A percentile compares a stretch with the other conserved stretches of the same genome.
These are phyloP conservation scores for Nicotiana tomentosiformis DNA, from an alignment of 257 asterid species.

Conservation along the genomic window DNA sequence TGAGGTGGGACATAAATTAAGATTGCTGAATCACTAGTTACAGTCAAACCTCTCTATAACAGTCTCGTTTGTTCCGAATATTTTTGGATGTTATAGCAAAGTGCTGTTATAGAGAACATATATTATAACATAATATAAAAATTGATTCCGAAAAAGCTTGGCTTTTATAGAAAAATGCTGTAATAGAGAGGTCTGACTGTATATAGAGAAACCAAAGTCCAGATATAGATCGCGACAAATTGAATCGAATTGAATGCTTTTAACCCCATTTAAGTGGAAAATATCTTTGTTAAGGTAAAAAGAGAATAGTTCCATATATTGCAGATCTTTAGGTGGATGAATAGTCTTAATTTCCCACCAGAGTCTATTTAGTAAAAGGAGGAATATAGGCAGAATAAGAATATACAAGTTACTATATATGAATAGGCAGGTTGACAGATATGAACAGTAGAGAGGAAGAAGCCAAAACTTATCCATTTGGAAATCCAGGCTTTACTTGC, in stretches of 20 bases:
- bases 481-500: slow-evolving; percentile 20
- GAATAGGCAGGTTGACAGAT: too few relatives aligned
- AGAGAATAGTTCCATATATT: neutral
- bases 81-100: too few relatives aligned
- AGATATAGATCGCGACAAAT: neutral
- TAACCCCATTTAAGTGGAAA: neutral
- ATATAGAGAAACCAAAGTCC: neutral
- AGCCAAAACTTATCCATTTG: slow-evolving; percentile 21
- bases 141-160: too few relatives aligned
- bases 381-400: too few relatives aligned
- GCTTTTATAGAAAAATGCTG: too few relatives aligned
- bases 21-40: neutral
- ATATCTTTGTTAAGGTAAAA: neutral
- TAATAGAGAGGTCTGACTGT: too few relatives aligned
- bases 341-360: too few relatives aligned
- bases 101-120: too few relatives aligned
- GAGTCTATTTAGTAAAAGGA: neutral
- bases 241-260: neutral
- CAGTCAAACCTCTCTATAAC: too few relatives aligned
- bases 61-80: too few relatives aligned
- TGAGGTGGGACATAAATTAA: neutral
- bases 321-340: neutral
- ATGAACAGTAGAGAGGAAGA: neutral
- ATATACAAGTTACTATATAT: neutral
- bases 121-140: too few relatives aligned